Base-by-base conservation (phyloP, 2,329 filamentous ascomycete genomes). In the Talaromyces amestolkiae region DNA sequence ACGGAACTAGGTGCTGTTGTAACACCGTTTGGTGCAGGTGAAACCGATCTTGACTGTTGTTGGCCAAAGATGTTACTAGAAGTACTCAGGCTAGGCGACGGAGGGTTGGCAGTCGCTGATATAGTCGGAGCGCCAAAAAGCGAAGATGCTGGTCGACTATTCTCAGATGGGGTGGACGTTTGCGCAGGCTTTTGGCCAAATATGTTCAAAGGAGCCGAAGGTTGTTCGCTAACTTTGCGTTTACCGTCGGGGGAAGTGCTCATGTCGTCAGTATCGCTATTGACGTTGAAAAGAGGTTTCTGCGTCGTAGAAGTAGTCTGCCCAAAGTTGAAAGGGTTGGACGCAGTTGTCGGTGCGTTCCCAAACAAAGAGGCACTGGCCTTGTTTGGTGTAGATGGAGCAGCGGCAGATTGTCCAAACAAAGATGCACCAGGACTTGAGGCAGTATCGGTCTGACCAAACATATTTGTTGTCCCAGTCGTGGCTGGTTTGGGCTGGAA, bases 171-270 rank as follows among this genome's bases (percentile, higher is more conserved):
- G 49, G 9, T 39, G 33, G 61, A 37, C 6, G n/a, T 63, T 31
- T 63, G 39, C 37, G 61, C 39, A 22, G 49, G 37, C 22, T 58
- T 63, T 31, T 63, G 49, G 41, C 43, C 43, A 51, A 63, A 65
- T 35, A 54, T 39, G 39, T 59, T 59, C 15, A 54, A 47, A 19
- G 54, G 37, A 15, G 51, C 37, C 31, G 64, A 47, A n/a, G 24
- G 11, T 53, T 63, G 64, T 39, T 51, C 64, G 27, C 51, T 63
- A 22, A 54, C 19, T 47, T 66, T 66, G 17, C 35, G 53, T 43
- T 66, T 66, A 45, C 51, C 64, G 39, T 66, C 64, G 17, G 64
- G 64, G 19, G 64, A 66, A 63, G 60, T 66, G 49, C 59, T 66
- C 64, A 66, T 66, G 11, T 59, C 64, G 11, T 66, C 64, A 45